Conservation (phyloP, 768 basidiomycete genomes). For the Suillus variegatus region DNA sequence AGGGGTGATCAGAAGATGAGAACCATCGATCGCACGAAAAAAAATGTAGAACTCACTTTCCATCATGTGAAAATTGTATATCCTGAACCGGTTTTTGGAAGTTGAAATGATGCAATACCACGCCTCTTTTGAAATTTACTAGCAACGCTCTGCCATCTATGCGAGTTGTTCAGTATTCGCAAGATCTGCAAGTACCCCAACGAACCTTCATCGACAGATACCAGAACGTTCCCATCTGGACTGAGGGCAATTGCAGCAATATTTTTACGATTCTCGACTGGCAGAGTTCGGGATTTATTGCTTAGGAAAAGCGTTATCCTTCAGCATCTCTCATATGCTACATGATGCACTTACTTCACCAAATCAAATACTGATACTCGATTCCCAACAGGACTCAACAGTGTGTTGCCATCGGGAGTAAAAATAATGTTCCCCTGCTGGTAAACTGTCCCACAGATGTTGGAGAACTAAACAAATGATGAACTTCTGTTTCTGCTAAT, state of each 20-base stretch:
- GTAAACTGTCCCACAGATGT: constrained; percentile 95
- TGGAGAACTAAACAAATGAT: constrained; percentile 65
- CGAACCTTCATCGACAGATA: constrained; percentile 93
- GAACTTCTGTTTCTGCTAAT: not conserved
- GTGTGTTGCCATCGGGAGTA: constrained; percentile 89
- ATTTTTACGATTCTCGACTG: constrained; percentile 96
- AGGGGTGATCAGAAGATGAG: not conserved
- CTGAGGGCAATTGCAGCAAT: constrained; percentile 86
- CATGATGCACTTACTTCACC: constrained; percentile 71
- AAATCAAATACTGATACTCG: constrained; percentile 96
- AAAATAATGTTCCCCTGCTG: constrained; percentile 92
- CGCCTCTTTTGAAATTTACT: constrained; percentile 85
- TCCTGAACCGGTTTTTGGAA: constrained; percentile 87
- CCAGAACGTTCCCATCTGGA: constrained; percentile 82
- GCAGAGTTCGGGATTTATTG: constrained; percentile 90
- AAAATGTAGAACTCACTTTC: constrained; percentile 56
- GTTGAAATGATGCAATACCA: constrained; percentile 92
- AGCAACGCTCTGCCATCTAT: constrained; percentile 92
- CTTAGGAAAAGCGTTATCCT: constrained; percentile 42
- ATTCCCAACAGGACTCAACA: constrained; percentile 95
- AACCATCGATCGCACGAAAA: not conserved
- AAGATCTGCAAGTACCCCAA: constrained; percentile 3
- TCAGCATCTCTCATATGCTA: constrained; percentile 3
- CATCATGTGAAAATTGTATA: constrained; percentile 90
- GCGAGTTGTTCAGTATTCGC: not conserved